A percentile compares a stretch with the other conserved stretches of the same genome.
Evolutionary conservation across 805 yeast species (phyloP).

Genomic region (Kluyveromyces nonfermentans): DNA sequence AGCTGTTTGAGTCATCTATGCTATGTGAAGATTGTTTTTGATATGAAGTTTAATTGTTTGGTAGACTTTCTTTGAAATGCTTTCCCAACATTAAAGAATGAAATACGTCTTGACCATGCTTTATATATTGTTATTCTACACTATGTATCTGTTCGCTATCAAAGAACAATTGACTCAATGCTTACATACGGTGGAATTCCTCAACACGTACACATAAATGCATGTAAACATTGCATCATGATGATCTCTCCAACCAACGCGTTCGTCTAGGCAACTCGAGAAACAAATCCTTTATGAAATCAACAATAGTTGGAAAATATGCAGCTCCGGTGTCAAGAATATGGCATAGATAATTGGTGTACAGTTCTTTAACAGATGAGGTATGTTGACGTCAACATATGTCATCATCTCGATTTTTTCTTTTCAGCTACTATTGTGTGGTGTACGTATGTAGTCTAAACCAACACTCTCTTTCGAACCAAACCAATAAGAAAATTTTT

Average conservation of each 20-base stretch:
- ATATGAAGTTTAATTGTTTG: too few species aligned
- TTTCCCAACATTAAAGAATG: too few species aligned
- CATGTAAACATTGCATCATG: not conserved
- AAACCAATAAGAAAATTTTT: too few species aligned
- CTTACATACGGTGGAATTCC: not conserved
- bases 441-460: not conserved
- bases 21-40: too few species aligned
- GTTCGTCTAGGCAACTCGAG: not conserved
- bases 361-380: not conserved
- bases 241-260: not conserved
- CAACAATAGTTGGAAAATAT: not conserved
- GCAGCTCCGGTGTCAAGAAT: not conserved
- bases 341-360: not conserved
- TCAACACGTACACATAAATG: not conserved
- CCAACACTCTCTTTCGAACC: not conserved
- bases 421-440: not conserved
- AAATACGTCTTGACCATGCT: not conserved
- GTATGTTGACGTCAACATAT: not conserved
- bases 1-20: constrained; percentile 10
- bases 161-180: not conserved
- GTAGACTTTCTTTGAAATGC: too few species aligned
- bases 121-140: too few species aligned
- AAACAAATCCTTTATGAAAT: too few species aligned
- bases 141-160: not conserved
- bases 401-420: not conserved